phyloP scores from a whole-genome alignment of 441 rosid species.

The Jatropha multifida region DNA sequence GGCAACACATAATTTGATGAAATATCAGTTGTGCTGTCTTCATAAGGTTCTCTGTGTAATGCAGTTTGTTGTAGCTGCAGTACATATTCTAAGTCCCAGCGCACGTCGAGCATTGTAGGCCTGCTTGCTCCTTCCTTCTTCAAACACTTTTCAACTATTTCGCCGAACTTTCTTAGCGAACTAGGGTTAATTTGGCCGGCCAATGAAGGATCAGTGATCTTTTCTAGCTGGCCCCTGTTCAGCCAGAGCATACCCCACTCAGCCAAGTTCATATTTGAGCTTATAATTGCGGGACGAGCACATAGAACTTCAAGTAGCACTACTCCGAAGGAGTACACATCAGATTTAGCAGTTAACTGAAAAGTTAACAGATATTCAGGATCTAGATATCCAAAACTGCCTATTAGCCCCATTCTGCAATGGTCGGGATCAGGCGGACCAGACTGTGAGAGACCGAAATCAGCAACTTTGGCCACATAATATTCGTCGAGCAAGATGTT shows the following conservation, averaged over 20 bases:
- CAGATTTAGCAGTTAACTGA: slow-evolving; percentile 14
- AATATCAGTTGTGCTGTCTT: background rate
- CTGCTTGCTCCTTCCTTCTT: slow-evolving; percentile 33
- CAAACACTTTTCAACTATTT: slow-evolving; percentile 44
- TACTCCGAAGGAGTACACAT: slow-evolving; percentile 17
- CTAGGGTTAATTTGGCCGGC: slow-evolving; percentile 32
- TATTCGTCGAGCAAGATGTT: slow-evolving; percentile 46
- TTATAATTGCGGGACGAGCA: slow-evolving; percentile 36
- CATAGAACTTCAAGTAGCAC: slow-evolving; percentile 32
- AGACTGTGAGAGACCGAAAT: slow-evolving; percentile 27
- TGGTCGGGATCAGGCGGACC: background rate
- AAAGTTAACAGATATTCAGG: slow-evolving; percentile 21
- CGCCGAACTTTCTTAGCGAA: slow-evolving; percentile 45
- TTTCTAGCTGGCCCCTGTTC: slow-evolving; percentile 34
- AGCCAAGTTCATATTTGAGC: slow-evolving; percentile 33
- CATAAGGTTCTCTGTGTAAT: slow-evolving; percentile 11
- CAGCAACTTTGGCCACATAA: slow-evolving; percentile 40
- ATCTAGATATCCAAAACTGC: slow-evolving; percentile 16
- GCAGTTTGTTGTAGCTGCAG: slow-evolving; percentile 29
- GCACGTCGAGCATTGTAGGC: slow-evolving; percentile 47
- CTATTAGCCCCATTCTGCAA: background rate
- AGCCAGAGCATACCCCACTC: slow-evolving; percentile 42
- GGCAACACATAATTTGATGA: slow-evolving; percentile 1
- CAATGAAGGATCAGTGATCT: slow-evolving; percentile 37
- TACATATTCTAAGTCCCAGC: slow-evolving; percentile 49